These are phyloP conservation scores for Plantago coronopus DNA, from an alignment of 305 asterid species.

Conservation along the genomic window DNA sequence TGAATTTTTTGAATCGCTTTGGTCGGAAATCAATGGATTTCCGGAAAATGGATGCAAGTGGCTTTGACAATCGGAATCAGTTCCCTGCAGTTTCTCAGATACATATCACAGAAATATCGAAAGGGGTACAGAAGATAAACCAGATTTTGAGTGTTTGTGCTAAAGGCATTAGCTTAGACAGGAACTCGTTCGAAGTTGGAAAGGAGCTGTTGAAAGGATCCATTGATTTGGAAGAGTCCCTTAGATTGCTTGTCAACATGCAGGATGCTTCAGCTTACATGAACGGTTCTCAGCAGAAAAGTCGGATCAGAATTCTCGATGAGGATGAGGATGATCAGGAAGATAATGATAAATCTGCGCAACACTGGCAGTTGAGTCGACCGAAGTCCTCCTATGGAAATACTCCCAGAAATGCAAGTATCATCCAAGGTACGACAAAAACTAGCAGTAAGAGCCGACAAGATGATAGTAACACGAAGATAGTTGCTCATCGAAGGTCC, in stretches of 20 bases:
- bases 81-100: slow-evolving; percentile 47
- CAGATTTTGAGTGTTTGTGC: slow-evolving; percentile 42
- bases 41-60: slow-evolving; percentile 33
- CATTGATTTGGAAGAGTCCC: slow-evolving; percentile 58
- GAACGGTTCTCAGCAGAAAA: slow-evolving; percentile 31
- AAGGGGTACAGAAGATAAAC: slow-evolving; percentile 45
- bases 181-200: slow-evolving; percentile 41
- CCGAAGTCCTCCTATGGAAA: slow-evolving; percentile 81
- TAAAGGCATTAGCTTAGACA: slow-evolving; percentile 36
- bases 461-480: slow-evolving; percentile 24
- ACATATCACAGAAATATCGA: slow-evolving; percentile 52
- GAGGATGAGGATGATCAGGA: slow-evolving; percentile 50
- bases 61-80: slow-evolving; percentile 26
- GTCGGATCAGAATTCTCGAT: slow-evolving; percentile 39
- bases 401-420: slow-evolving; percentile 32
- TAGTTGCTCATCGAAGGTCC: slow-evolving; percentile 44
- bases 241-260: slow-evolving; percentile 45
- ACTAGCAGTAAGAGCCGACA: slow-evolving; percentile 15
- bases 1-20: slow-evolving; percentile 62
- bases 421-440: slow-evolving; percentile 17
- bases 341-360: slow-evolving; percentile 28
- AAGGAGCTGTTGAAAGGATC: slow-evolving; percentile 55
- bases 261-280: slow-evolving; percentile 45
- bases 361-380: slow-evolving; percentile 52
- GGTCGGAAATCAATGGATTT: slow-evolving; percentile 50